Evolutionary conservation across 352 stramenopile species (phyloP).

Genomic region (Pythium sp.): DNA sequence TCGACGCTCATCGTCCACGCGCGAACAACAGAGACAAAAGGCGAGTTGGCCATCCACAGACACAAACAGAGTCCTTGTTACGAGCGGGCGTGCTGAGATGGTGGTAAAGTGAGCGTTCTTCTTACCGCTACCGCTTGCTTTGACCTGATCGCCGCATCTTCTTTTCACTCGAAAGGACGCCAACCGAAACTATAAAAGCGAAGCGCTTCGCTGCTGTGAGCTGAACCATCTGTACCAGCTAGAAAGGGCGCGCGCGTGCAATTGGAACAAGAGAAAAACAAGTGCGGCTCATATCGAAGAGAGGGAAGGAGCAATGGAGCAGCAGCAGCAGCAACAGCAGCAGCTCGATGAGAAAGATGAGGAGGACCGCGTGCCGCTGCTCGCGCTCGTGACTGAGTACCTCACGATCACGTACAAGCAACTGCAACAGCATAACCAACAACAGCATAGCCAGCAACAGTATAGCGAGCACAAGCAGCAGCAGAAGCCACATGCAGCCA

Average conservation of each 20-base stretch:
- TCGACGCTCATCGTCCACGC: no score
- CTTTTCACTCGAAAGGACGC: conserved; percentile 10
- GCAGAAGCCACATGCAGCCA: neutral
- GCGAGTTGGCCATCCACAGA: no score
- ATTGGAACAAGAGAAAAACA: neutral
- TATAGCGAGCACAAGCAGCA: neutral
- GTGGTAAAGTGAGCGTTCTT: neutral
- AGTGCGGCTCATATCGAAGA: neutral
- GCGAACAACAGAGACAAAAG: no score
- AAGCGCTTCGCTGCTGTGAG: neutral
- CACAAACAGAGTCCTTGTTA: no score
- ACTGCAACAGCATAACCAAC: conserved; percentile 11
- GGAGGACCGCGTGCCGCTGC: conserved; percentile 6
- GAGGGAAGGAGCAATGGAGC: neutral
- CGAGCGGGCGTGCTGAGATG: neutral
- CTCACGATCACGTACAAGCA: conserved; percentile 30
- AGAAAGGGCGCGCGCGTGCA: conserved; percentile 5
- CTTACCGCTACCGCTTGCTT: neutral
- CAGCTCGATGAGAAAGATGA: conserved; percentile 3
- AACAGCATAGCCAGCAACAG: neutral
- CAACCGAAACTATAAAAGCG: neutral
- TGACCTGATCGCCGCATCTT: neutral
- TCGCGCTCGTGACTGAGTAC: conserved; percentile 25
- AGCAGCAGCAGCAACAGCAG: neutral
- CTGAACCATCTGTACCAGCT: neutral